phyloP scores from a whole-genome alignment of 2,329 filamentous ascomycete species.

The Rutstroemia sp. region DNA sequence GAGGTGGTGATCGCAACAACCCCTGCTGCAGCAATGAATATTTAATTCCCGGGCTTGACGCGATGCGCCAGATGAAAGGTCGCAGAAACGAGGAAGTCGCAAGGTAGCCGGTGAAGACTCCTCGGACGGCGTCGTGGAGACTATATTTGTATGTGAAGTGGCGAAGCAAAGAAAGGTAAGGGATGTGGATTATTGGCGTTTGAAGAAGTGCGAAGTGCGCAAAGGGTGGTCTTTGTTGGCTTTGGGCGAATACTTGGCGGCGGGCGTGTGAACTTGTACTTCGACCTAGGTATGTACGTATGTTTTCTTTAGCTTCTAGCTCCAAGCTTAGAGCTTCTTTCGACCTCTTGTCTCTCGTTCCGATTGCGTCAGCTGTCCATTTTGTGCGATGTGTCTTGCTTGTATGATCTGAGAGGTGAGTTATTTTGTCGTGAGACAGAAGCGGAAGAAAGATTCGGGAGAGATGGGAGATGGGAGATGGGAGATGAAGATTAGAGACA shows the following conservation, averaged over 20 bases:
- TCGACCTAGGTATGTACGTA: too few species aligned
- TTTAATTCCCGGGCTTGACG: background rate
- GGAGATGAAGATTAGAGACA: background rate
- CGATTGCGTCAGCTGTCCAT: background rate
- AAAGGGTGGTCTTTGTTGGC: background rate
- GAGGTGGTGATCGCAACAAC: background rate
- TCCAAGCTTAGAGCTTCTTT: too few species aligned
- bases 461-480: background rate
- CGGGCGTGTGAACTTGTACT: background rate
- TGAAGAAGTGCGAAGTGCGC: background rate
- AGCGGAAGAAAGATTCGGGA: background rate
- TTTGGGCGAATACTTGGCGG: background rate
- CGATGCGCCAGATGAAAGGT: constrained; percentile 1
- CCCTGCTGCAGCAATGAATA: background rate
- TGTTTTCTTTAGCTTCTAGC: background rate
- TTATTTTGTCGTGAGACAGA: background rate
- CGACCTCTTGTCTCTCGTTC: background rate
- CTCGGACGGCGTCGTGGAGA: background rate
- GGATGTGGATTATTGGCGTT: background rate
- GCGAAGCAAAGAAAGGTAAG: constrained; percentile 4
- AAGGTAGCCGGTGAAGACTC: constrained; percentile 1
- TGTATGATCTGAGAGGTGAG: background rate
- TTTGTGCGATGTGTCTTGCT: background rate
- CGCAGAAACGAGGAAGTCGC: constrained; percentile 1
- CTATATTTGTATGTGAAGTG: background rate